These are phyloP conservation scores for Myriangium duriaei DNA, from an alignment of 2,329 filamentous ascomycete species.

Conservation along the genomic window DNA sequence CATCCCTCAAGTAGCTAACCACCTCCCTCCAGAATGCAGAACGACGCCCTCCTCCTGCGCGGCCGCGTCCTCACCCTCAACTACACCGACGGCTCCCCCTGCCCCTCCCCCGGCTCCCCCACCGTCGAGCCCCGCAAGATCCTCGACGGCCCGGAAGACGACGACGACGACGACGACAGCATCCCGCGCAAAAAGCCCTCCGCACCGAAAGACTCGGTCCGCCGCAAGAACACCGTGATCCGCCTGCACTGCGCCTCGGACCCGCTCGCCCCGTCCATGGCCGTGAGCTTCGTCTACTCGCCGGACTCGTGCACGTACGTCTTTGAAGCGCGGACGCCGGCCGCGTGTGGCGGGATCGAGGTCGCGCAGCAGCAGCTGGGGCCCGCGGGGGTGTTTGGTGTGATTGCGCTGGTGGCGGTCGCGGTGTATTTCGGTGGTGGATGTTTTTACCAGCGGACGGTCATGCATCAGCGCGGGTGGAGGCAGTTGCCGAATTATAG, in stretches of 20 bases:
- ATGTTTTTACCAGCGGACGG: slow-evolving; percentile 88
- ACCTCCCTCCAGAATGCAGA: slow-evolving; percentile 35
- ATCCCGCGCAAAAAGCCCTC: slow-evolving; percentile 14
- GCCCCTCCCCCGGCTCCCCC: slow-evolving; percentile 20
- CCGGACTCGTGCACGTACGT: slow-evolving; percentile 90
- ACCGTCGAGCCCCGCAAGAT: slow-evolving; percentile 21
- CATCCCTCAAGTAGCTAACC: background rate
- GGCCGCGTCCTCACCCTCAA: slow-evolving; percentile 51
- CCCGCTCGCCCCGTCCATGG: slow-evolving; percentile 52
- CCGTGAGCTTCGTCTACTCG: slow-evolving; percentile 67
- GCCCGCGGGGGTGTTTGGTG: slow-evolving; percentile 69
- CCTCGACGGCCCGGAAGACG: slow-evolving; percentile 26
- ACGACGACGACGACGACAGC: slow-evolving; percentile 19
- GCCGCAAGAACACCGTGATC: slow-evolving; percentile 73
- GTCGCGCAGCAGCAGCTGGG: slow-evolving; percentile 46
- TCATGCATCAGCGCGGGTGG: slow-evolving; percentile 91
- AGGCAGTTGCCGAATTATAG: slow-evolving; percentile 88
- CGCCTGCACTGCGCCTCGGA: slow-evolving; percentile 89
- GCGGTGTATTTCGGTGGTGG: slow-evolving; percentile 85
- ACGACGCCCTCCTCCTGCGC: slow-evolving; percentile 42
- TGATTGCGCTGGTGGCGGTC: slow-evolving; percentile 67
- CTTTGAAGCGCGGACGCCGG: slow-evolving; percentile 79
- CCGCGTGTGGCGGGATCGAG: slow-evolving; percentile 66
- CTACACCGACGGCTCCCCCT: slow-evolving; percentile 39
- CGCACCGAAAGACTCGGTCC: slow-evolving; percentile 21